Percentiles rank a stretch among this genome's conserved stretches.
Evolutionary conservation across 108 stramenopile genomes (phyloP).

Genomic region (Licmophora abbreviata): DNA sequence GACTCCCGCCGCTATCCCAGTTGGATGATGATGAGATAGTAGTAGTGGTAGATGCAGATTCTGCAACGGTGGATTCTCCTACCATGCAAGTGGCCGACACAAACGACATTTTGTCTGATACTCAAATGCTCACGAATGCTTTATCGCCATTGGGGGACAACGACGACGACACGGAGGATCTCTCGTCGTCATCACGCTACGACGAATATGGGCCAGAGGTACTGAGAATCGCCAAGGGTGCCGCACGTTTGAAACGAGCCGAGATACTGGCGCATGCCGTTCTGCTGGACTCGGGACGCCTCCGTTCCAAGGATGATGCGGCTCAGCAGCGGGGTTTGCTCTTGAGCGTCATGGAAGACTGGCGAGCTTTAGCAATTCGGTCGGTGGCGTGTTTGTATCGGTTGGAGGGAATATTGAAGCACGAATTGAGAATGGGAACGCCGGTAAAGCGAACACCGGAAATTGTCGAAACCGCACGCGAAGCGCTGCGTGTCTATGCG

Average conservation of each 20-base stretch:
- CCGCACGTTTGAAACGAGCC: conserved; percentile 53
- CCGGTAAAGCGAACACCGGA: conserved; percentile 4
- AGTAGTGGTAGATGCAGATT: conserved; percentile 4
- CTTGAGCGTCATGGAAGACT: conserved; percentile 56
- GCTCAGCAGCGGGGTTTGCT: conserved; percentile 45
- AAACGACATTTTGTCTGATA: conserved; percentile 10
- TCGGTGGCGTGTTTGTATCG: conserved; percentile 66
- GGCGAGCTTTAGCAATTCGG: conserved; percentile 71
- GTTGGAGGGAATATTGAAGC: conserved; percentile 40
- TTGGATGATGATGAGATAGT: neutral
- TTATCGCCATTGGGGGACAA: too few relatives aligned
- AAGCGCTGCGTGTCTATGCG: conserved; percentile 58
- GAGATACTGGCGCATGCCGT: conserved; percentile 53
- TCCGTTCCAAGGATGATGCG: conserved; percentile 15
- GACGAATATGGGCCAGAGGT: conserved; percentile 27
- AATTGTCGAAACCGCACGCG: conserved; percentile 25
- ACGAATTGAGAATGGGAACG: neutral
- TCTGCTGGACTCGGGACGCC: neutral
- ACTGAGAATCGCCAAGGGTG: conserved; percentile 36
- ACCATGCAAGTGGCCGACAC: conserved; percentile 3
- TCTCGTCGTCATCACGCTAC: conserved; percentile 6
- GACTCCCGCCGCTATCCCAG: conserved; percentile 11
- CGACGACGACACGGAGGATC: neutral
- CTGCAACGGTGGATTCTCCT: conserved; percentile 4
- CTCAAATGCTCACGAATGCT: too few relatives aligned